Percentiles rank a stretch among this genome's conserved stretches.
Conservation (phyloP, 1,284 basidiomycete species). For the Coniophora puteana region DNA sequence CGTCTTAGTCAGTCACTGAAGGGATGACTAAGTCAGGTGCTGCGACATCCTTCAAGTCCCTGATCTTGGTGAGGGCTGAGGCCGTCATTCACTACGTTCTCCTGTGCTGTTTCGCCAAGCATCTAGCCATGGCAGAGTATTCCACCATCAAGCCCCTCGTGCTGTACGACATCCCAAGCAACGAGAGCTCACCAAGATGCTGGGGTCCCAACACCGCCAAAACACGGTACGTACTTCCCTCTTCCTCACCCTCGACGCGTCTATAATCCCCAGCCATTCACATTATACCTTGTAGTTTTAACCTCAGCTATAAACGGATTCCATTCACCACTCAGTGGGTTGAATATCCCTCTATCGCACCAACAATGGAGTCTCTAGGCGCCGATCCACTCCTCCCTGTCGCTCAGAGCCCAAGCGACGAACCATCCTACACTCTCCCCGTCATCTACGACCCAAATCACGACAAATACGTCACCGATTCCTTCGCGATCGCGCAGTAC, state of each 20-base stretch:
- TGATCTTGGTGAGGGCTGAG: no score
- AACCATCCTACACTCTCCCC: slow-evolving; percentile 27
- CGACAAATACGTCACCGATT: slow-evolving; percentile 24
- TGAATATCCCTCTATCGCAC: slow-evolving; percentile 28
- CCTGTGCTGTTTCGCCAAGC: no score
- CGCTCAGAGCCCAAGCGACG: slow-evolving; percentile 16
- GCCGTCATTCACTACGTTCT: no score
- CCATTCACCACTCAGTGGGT: slow-evolving; percentile 26
- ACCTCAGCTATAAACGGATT: slow-evolving; percentile 27
- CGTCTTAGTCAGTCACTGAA: no score
- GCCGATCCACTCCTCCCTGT: slow-evolving; percentile 17
- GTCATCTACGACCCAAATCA: slow-evolving; percentile 18
- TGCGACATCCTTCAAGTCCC: no score
- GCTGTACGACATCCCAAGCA: slow-evolving; percentile 26
- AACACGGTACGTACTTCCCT: slow-evolving; percentile 20
- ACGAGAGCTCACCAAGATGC: slow-evolving; percentile 13
- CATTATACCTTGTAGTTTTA: slow-evolving; percentile 14
- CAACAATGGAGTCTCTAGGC: slow-evolving; percentile 17
- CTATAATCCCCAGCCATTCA: not conserved
- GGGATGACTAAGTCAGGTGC: no score
- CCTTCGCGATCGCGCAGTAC: slow-evolving; percentile 31
- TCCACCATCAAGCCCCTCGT: no score
- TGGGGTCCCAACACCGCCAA: slow-evolving; percentile 22
- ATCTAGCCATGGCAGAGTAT: no score
- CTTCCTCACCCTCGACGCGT: no score